phyloP scores from a whole-genome alignment of 768 basidiomycete species.

The Mycena leptocephala region DNA sequence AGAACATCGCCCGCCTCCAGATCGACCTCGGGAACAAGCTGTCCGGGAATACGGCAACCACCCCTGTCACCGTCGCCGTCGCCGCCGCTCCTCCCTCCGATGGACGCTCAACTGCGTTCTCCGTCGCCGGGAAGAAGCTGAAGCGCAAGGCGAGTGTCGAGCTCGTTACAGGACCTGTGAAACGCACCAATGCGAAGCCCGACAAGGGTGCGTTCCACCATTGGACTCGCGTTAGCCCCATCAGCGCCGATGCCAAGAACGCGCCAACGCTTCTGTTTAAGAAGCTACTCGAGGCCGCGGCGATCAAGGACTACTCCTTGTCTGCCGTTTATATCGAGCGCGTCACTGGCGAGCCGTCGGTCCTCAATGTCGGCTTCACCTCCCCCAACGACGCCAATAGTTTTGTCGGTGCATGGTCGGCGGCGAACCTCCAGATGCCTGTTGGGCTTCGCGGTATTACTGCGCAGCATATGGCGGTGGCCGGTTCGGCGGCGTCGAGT shows the following conservation, averaged over 20 bases:
- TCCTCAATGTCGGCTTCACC: not conserved
- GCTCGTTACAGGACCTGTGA: too few species aligned
- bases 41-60: too few species aligned
- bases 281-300: too few species aligned
- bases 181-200: too few species aligned
- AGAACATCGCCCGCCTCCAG: conserved; percentile 3
- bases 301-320: too few species aligned
- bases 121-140: too few species aligned
- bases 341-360: not conserved
- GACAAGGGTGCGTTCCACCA: too few species aligned
- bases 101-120: not conserved
- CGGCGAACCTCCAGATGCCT: not conserved
- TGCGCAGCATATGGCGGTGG: too few species aligned
- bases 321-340: not conserved
- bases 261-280: not conserved
- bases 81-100: not conserved
- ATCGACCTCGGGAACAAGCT: not conserved
- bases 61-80: not conserved
- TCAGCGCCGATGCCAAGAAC: not conserved
- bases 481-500: too few species aligned
- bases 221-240: too few species aligned
- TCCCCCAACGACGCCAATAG: not conserved
- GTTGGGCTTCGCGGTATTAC: too few species aligned
- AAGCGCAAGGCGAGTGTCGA: too few species aligned
- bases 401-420: not conserved